Evolutionary conservation across 2,329 filamentous ascomycete species (phyloP).

Genomic region (Aquanectria penicillioides): DNA sequence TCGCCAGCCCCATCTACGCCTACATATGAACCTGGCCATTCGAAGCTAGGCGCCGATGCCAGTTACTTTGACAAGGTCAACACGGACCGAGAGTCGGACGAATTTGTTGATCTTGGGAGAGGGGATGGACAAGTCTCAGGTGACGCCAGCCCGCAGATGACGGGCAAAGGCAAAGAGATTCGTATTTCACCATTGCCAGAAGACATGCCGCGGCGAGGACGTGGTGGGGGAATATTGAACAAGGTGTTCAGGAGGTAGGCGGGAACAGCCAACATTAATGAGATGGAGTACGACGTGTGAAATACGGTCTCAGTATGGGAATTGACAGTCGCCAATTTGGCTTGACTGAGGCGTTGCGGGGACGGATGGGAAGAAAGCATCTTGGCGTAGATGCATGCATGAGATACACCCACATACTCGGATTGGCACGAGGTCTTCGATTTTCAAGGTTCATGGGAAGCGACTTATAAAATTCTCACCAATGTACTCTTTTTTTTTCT

Average conservation of each 20-base stretch:
- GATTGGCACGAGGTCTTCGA: background rate
- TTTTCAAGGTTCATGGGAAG: background rate
- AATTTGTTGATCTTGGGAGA: slow-evolving; percentile 48
- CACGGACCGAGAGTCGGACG: slow-evolving; percentile 43
- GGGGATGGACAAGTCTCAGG: slow-evolving; percentile 36
- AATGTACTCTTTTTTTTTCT: too few relatives aligned
- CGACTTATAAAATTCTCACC: slow-evolving; percentile 2
- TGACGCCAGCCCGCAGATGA: slow-evolving; percentile 28
- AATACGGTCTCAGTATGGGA: background rate
- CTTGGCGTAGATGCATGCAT: slow-evolving; percentile 9
- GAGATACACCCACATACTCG: background rate
- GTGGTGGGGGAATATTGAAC: slow-evolving; percentile 47
- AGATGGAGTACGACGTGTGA: background rate
- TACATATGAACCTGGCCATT: slow-evolving; percentile 41
- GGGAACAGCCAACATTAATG: slow-evolving; percentile 30
- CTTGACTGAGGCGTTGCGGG: slow-evolving; percentile 12
- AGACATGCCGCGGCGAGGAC: slow-evolving; percentile 36
- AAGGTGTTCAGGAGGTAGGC: slow-evolving; percentile 49
- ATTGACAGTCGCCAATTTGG: slow-evolving; percentile 7
- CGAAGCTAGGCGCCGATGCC: slow-evolving; percentile 46
- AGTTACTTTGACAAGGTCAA: slow-evolving; percentile 41
- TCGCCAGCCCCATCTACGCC: slow-evolving; percentile 24
- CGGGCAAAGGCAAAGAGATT: slow-evolving; percentile 34
- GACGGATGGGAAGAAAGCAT: background rate
- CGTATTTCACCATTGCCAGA: slow-evolving; percentile 29